Evolutionary conservation across 495 filamentous ascomycete genomes (phyloP).

Genomic region (Articulospora tetracladia): DNA sequence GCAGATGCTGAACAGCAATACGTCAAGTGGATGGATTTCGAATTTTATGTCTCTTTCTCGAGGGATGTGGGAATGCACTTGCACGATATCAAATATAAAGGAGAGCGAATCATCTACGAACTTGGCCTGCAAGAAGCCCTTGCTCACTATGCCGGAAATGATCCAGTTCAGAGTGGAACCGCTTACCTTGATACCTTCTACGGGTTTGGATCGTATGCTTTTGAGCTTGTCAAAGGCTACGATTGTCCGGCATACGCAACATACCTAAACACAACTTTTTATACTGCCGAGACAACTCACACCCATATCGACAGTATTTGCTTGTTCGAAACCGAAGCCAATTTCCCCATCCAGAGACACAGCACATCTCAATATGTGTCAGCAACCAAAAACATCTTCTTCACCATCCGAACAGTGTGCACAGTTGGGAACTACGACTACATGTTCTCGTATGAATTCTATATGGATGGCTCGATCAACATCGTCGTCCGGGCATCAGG

Average conservation of each 20-base stretch:
- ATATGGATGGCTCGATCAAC: constrained; percentile 52
- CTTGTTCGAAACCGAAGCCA: constrained; percentile 44
- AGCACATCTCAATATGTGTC: constrained; percentile 29
- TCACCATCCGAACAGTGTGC: constrained; percentile 40
- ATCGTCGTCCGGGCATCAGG: constrained; percentile 53
- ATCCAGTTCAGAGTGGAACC: constrained; percentile 39
- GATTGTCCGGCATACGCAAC: constrained; percentile 47
- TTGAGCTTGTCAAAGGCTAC: constrained; percentile 45
- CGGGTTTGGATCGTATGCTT: constrained; percentile 42
- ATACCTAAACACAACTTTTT: constrained; percentile 39
- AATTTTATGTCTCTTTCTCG: constrained; percentile 44
- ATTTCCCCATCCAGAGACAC: constrained; percentile 43
- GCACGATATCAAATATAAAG: constrained; percentile 49
- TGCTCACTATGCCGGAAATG: constrained; percentile 49
- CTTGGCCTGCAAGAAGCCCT: constrained; percentile 52
- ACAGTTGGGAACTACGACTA: constrained; percentile 57
- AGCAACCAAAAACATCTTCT: constrained; percentile 42
- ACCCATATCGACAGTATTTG: constrained; percentile 43
- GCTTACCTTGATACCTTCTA: constrained; percentile 43
- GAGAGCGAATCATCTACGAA: constrained; percentile 51
- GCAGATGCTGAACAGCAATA: constrained; percentile 43
- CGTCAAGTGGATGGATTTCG: constrained; percentile 50
- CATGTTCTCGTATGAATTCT: constrained; percentile 41
- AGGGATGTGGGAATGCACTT: constrained; percentile 40
- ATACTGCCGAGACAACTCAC: constrained; percentile 35